phyloP scores from a whole-genome alignment of 768 basidiomycete genomes.

The Hypsizygus marmoreus region DNA sequence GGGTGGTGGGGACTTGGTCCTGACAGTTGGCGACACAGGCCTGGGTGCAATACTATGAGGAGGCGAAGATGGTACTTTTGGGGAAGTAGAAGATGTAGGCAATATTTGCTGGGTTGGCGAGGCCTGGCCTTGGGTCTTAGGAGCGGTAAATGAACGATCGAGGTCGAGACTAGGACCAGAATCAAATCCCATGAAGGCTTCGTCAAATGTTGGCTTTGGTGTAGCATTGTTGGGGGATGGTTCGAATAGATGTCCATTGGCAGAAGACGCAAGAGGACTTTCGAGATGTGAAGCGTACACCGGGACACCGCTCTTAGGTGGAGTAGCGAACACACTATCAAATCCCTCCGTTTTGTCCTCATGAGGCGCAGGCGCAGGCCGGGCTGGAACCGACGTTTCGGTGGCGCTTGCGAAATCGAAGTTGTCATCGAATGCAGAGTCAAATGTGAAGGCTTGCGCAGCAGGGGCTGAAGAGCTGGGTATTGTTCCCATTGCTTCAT shows the following conservation, averaged over 20 bases:
- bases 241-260: constrained; percentile 6
- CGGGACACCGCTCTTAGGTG: constrained; percentile 4
- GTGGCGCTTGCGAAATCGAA: constrained; percentile 61
- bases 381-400: constrained; percentile 30
- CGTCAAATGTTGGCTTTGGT: constrained; percentile 41
- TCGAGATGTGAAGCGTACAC: constrained; percentile 2
- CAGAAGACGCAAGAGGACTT: constrained; percentile 1
- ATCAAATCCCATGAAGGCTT: constrained; percentile 56
- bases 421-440: constrained; percentile 53
- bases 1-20: constrained; percentile 48
- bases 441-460: constrained; percentile 58
- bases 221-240: neutral
- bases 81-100: constrained; percentile 36
- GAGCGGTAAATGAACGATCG: constrained; percentile 37
- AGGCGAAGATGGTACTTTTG: constrained; percentile 41
- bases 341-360: constrained; percentile 25
- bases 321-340: constrained; percentile 33
- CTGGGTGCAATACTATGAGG: constrained; percentile 26
- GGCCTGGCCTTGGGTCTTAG: constrained; percentile 19
- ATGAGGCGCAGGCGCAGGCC: constrained; percentile 19
- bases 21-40: constrained; percentile 44
- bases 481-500: constrained; percentile 70
- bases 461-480: constrained; percentile 37
- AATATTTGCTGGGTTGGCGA: constrained; percentile 26
- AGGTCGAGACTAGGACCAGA: constrained; percentile 41